Conservation (phyloP, 179 eudicot species). For the Beta macrorhiza region DNA sequence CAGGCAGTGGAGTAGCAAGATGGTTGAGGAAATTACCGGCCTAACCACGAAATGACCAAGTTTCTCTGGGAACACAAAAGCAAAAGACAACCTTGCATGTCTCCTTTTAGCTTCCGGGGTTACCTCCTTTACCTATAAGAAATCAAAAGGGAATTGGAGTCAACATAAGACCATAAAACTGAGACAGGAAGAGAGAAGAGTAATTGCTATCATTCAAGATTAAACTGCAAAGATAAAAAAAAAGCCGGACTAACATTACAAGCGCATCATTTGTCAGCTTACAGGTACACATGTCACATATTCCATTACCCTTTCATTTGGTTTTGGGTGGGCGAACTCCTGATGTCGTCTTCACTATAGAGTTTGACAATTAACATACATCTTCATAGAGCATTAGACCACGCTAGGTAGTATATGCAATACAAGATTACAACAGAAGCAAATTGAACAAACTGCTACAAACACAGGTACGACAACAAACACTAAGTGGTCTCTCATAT, state of each 20-base stretch:
- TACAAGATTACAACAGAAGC: background rate
- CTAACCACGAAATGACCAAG: slow-evolving; percentile 62
- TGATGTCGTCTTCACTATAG: background rate
- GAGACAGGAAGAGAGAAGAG: background rate
- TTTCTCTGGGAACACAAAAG: slow-evolving; percentile 77
- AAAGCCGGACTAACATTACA: background rate
- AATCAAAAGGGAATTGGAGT: background rate
- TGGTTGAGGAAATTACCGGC: slow-evolving; percentile 42
- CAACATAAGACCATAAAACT: background rate
- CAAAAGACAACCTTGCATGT: slow-evolving; percentile 73
- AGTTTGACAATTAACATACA: background rate
- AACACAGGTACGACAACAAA: background rate
- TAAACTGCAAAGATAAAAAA: background rate
- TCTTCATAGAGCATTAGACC: background rate
- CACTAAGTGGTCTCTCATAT: too few relatives aligned
- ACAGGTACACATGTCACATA: too few relatives aligned
- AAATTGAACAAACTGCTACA: background rate
- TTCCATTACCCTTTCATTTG: too few relatives aligned
- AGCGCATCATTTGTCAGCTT: too few relatives aligned
- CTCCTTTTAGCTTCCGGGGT: slow-evolving; percentile 75
- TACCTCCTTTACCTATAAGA: slow-evolving; percentile 73
- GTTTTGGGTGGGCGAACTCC: background rate
- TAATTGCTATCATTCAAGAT: background rate
- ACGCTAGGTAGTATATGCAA: background rate
- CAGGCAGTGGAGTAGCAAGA: background rate